Percentiles rank a stretch among this genome's conserved stretches.
Evolutionary conservation across 2,329 filamentous ascomycete genomes (phyloP).

Genomic region (Monilinia vaccinii-corymbosi): DNA sequence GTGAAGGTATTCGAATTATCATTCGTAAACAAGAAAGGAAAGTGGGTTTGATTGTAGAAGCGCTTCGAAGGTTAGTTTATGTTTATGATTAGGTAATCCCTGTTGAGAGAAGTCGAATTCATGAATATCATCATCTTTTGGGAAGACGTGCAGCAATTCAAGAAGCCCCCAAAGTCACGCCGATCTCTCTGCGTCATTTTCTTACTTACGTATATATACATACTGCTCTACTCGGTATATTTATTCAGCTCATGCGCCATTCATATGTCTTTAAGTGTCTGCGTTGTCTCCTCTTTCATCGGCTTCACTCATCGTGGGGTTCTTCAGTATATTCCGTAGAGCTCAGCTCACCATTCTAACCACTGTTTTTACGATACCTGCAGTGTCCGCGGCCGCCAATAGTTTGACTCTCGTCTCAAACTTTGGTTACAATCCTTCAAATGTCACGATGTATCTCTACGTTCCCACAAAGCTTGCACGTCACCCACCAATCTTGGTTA

Average conservation of each 20-base stretch:
- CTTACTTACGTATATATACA: too few species aligned
- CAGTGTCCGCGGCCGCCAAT: background rate
- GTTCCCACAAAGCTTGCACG: slow-evolving; percentile 16
- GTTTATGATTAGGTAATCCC: too few species aligned
- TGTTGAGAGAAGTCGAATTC: too few species aligned
- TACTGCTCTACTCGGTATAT: too few species aligned
- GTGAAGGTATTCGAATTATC: background rate
- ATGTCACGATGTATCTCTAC: slow-evolving; percentile 24
- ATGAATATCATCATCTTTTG: too few species aligned
- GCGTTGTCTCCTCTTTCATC: background rate
- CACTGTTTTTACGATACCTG: background rate
- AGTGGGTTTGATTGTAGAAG: background rate
- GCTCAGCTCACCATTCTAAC: background rate
- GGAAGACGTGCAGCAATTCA: too few species aligned
- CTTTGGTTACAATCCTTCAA: slow-evolving; percentile 20
- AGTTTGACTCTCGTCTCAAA: slow-evolving; percentile 12
- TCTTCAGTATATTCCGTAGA: background rate
- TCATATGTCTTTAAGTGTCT: background rate
- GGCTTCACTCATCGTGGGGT: background rate
- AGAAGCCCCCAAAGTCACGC: too few species aligned
- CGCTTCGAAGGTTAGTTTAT: background rate
- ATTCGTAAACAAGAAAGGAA: background rate
- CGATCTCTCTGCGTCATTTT: too few species aligned
- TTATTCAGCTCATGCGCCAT: background rate
- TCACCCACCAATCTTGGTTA: slow-evolving; percentile 22